phyloP scores from a whole-genome alignment of 331 rosid genomes.

The Pyrus hybrid region DNA sequence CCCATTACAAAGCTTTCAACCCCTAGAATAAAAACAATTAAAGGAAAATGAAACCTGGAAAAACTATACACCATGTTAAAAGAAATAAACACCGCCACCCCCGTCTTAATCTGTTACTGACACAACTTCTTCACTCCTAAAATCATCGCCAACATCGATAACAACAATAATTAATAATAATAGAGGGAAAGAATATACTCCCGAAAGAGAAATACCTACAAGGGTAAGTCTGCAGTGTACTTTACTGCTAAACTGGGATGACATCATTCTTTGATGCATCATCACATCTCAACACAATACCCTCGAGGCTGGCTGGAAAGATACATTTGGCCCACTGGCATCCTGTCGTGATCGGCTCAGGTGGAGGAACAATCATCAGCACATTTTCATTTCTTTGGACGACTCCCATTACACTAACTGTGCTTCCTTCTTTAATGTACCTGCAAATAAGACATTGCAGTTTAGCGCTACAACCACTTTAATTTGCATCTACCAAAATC shows the following conservation, averaged over 20 bases:
- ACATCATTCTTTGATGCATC: constrained; percentile 84
- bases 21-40: constrained; percentile 18
- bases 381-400: constrained; percentile 95
- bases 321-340: constrained; percentile 85
- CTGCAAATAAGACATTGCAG: constrained; percentile 30
- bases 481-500: background rate
- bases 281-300: constrained; percentile 93
- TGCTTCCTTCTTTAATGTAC: constrained; percentile 97
- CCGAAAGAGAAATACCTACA: constrained; percentile 34
- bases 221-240: constrained; percentile 3
- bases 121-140: constrained; percentile 14
- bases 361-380: constrained; percentile 94
- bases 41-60: too few relatives aligned
- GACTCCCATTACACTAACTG: constrained; percentile 93
- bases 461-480: constrained; percentile 2
- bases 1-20: constrained; percentile 20
- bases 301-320: constrained; percentile 94
- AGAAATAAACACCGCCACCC: constrained; percentile 29
- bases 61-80: constrained; percentile 50
- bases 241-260: constrained; percentile 67
- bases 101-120: constrained; percentile 35
- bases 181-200: constrained; percentile 23
- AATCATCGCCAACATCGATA: constrained; percentile 20
- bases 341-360: constrained; percentile 76
- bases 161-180: background rate